Evolutionary conservation across 306 rosid species (phyloP).

Genomic region (Ziziphus jujuba): DNA sequence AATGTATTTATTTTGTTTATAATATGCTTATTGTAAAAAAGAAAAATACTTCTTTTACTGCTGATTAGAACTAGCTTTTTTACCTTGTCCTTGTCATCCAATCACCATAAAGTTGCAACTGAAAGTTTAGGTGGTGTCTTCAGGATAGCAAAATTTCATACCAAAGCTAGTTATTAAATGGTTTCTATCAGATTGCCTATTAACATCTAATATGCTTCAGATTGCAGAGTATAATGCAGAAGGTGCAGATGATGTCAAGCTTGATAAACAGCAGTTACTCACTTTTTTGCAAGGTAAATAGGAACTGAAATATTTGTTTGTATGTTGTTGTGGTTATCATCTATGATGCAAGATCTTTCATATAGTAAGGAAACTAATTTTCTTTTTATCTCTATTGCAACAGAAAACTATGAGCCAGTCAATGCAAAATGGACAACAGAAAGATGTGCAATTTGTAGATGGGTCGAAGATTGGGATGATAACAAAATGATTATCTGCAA

Average conservation of each 20-base stretch:
- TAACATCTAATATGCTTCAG: conserved; percentile 47
- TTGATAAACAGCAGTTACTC: conserved; percentile 70
- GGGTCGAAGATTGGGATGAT: conserved; percentile 99
- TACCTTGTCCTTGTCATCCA: too few relatives aligned
- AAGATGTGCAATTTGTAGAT: conserved; percentile 96
- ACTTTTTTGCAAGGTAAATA: conserved; percentile 70
- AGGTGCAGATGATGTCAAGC: conserved; percentile 44
- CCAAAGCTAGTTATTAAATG: neutral
- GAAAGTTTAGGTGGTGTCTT: too few relatives aligned
- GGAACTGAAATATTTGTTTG: neutral
- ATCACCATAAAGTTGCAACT: too few relatives aligned
- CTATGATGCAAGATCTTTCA: conserved; percentile 16
- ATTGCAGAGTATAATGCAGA: conserved; percentile 55
- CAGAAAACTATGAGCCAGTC: conserved; percentile 89
- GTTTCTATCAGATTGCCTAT: conserved; percentile 17
- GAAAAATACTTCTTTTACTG: neutral
- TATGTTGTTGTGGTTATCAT: neutral
- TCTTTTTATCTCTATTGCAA: conserved; percentile 29
- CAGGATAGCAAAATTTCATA: neutral
- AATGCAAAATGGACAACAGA: conserved; percentile 91
- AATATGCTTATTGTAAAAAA: neutral
- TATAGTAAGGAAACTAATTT: conserved; percentile 17
- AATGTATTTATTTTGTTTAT: conserved; percentile 15
- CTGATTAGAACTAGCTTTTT: neutral
- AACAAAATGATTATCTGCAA: conserved; percentile 94